Percentiles rank a stretch among this genome's conserved stretches.
Conservation (phyloP, 2,329 filamentous ascomycete species). For the Biscogniauxia mediterranea region DNA sequence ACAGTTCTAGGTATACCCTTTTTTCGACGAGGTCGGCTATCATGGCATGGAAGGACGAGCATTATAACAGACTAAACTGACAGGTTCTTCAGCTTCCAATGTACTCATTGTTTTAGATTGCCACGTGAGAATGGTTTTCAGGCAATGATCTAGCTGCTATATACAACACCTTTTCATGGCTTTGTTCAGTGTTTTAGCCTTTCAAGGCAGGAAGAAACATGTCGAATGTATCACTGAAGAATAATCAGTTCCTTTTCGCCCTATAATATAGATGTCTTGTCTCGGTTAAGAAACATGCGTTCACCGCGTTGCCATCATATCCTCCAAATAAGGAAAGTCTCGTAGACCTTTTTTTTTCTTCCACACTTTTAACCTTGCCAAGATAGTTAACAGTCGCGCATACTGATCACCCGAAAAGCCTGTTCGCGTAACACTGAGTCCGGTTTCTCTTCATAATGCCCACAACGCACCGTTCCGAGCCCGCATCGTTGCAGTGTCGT, state of each 20-base stretch:
- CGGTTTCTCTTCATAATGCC: not conserved
- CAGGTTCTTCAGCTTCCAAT: not conserved
- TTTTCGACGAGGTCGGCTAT: not conserved
- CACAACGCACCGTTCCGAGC: not conserved
- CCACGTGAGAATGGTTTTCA: not conserved
- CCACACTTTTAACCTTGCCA: too few relatives aligned
- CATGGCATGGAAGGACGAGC: not conserved
- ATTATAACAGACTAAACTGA: not conserved
- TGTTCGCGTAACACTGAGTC: not conserved
- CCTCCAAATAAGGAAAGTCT: not conserved
- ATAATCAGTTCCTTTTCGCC: not conserved
- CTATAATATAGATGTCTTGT: not conserved
- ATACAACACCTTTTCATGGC: not conserved
- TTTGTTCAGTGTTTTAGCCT: not conserved
- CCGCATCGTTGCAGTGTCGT: not conserved
- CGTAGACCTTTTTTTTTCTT: not conserved
- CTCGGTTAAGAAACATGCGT: not conserved
- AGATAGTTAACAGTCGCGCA: too few relatives aligned
- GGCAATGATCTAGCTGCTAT: not conserved
- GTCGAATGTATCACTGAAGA: not conserved
- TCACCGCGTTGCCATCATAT: not conserved
- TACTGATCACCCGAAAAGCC: not conserved
- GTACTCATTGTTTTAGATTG: not conserved
- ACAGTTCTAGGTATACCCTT: not conserved
- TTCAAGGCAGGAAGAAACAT: not conserved